phyloP scores from a whole-genome alignment of 2,329 filamentous ascomycete genomes.

The Bipolaris gigantea region DNA sequence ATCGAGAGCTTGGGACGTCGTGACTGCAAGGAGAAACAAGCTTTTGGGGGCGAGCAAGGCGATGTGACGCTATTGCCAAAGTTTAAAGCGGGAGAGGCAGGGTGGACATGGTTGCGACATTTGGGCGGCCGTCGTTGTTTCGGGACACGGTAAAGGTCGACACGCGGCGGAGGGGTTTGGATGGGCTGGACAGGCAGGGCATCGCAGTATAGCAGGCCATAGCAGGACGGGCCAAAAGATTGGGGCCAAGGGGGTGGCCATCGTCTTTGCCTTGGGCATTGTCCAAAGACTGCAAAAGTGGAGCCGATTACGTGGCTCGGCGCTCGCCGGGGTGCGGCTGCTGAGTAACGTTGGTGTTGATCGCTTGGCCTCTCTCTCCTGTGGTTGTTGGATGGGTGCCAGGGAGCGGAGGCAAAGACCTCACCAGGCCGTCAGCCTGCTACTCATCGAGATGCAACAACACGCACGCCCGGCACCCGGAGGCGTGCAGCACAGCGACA shows the following conservation, averaged over 20 bases:
- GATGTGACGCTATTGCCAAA: neutral
- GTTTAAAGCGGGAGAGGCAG: neutral
- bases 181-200: neutral
- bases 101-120: neutral
- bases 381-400: too few relatives aligned
- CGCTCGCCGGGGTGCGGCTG: neutral
- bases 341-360: neutral
- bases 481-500: neutral
- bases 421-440: neutral
- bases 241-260: neutral
- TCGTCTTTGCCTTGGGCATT: too few relatives aligned
- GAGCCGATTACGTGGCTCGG: constrained; percentile 10
- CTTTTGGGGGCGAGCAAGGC: neutral
- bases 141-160: neutral
- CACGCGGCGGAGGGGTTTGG: neutral
- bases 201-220: too few relatives aligned
- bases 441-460: neutral
- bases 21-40: neutral
- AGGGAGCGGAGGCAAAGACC: neutral
- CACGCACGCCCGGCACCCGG: neutral
- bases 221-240: neutral
- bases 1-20: neutral
- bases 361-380: neutral
- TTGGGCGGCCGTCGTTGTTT: neutral
- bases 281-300: constrained; percentile 1